These are phyloP conservation scores for Apophysomyces ossiformis DNA, from an alignment of 371 early-diverging fungal genomes.

Conservation along the genomic window DNA sequence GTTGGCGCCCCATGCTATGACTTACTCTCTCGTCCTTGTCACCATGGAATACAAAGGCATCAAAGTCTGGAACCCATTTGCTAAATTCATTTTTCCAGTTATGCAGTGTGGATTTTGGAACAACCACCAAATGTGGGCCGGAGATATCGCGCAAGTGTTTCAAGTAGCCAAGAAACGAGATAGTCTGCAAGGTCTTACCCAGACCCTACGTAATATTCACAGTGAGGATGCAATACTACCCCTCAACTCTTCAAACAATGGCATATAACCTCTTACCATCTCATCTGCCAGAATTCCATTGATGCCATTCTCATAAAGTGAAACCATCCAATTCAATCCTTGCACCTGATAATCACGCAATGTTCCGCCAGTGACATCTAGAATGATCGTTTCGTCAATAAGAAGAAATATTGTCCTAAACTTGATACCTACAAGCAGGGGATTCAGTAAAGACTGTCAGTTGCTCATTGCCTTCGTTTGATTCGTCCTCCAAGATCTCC, in stretches of 20 bases:
- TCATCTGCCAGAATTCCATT: slow-evolving; percentile 98
- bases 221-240: not conserved
- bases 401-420: not conserved
- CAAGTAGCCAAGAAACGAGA: slow-evolving; percentile 89
- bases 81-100: slow-evolving; percentile 94
- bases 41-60: slow-evolving; percentile 87
- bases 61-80: slow-evolving; percentile 87
- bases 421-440: slow-evolving; percentile 62
- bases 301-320: slow-evolving; percentile 90
- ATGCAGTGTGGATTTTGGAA: slow-evolving; percentile 93
- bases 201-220: slow-evolving; percentile 68
- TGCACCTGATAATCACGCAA: slow-evolving; percentile 93
- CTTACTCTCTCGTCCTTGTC: slow-evolving; percentile 75
- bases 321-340: slow-evolving; percentile 97
- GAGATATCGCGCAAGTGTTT: slow-evolving; percentile 67
- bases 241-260: no score
- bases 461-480: slow-evolving; percentile 52
- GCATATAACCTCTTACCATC: slow-evolving; percentile 63
- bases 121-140: slow-evolving; percentile 90
- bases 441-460: slow-evolving; percentile 76
- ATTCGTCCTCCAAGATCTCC: slow-evolving; percentile 69
- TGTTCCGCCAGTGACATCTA: slow-evolving; percentile 79
- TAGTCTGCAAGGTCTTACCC: slow-evolving; percentile 96
- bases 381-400: not conserved
- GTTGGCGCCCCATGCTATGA: not conserved